Conservation (phyloP, 192 early-diverging fungal species). For the Mortierella claussenii region DNA sequence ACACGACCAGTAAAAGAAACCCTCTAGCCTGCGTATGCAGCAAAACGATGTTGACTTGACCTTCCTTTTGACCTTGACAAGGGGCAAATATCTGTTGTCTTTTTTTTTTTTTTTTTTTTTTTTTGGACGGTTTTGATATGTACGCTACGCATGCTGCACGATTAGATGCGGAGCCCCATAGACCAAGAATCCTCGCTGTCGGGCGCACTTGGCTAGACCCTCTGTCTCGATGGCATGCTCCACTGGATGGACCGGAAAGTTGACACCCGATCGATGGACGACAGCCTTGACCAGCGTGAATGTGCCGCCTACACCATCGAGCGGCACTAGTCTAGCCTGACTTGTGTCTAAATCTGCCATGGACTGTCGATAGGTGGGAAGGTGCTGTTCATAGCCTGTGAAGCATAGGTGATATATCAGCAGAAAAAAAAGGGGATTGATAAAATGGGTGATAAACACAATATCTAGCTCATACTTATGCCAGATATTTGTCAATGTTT, state of each 20-base stretch:
- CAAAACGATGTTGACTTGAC: slow-evolving; percentile 6
- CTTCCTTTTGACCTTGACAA: too few relatives aligned
- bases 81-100: too few relatives aligned
- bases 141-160: slow-evolving; percentile 69
- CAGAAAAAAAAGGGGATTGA: too few relatives aligned
- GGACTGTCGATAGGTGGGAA: slow-evolving; percentile 54
- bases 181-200: slow-evolving; percentile 67
- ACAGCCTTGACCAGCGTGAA: slow-evolving; percentile 72
- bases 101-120: slow-evolving; percentile 18
- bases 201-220: slow-evolving; percentile 78
- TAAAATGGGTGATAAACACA: too few relatives aligned
- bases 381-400: slow-evolving; percentile 54
- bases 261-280: slow-evolving; percentile 73
- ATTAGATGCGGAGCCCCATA: slow-evolving; percentile 72
- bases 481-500: too few relatives aligned
- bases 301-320: slow-evolving; percentile 77
- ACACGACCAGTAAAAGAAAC: too few relatives aligned
- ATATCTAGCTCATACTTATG: too few relatives aligned
- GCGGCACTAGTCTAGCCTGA: slow-evolving; percentile 53
- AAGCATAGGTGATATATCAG: background rate
- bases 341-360: slow-evolving; percentile 55
- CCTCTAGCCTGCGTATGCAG: too few relatives aligned
- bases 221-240: slow-evolving; percentile 79
- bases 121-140: too few relatives aligned
- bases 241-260: slow-evolving; percentile 70